These are phyloP conservation scores for Pythium brachiatum DNA, from an alignment of 352 stramenopile genomes.

Conservation along the genomic window DNA sequence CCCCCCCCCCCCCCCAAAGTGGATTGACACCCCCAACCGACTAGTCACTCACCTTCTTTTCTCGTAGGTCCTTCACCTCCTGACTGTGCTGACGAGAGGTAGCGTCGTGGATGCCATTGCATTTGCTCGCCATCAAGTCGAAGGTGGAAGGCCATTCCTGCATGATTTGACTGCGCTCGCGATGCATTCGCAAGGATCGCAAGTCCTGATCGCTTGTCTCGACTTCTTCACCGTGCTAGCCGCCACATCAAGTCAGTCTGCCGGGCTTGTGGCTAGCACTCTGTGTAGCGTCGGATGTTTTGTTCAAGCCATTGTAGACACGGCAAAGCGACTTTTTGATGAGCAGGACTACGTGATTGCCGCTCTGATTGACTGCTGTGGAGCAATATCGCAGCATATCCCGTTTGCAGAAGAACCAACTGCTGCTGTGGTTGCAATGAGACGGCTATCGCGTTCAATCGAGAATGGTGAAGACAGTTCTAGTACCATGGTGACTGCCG, in stretches of 20 bases:
- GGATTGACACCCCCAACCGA: too few relatives aligned
- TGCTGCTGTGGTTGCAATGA: neutral
- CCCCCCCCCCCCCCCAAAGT: too few relatives aligned
- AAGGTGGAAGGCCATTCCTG: neutral
- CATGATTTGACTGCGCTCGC: neutral
- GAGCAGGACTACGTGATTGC: neutral
- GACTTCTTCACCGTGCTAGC: slow-evolving; percentile 1
- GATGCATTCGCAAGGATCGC: neutral
- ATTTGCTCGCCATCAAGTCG: neutral
- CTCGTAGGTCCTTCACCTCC: neutral
- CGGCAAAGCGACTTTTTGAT: neutral
- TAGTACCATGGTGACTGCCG: neutral
- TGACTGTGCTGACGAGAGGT: neutral
- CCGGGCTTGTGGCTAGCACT: neutral
- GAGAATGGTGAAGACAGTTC: too few relatives aligned
- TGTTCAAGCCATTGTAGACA: neutral
- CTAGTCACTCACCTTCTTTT: too few relatives aligned
- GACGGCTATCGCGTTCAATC: neutral
- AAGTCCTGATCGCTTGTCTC: neutral
- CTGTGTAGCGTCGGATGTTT: neutral
- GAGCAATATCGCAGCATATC: neutral
- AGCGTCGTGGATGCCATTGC: slow-evolving; percentile 13
- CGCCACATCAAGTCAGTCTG: neutral
- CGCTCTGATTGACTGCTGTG: slow-evolving; percentile 7
- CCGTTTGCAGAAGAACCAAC: neutral